Base-by-base conservation (phyloP, 1,284 basidiomycete genomes). In the Apiotrichum porosum region DNA sequence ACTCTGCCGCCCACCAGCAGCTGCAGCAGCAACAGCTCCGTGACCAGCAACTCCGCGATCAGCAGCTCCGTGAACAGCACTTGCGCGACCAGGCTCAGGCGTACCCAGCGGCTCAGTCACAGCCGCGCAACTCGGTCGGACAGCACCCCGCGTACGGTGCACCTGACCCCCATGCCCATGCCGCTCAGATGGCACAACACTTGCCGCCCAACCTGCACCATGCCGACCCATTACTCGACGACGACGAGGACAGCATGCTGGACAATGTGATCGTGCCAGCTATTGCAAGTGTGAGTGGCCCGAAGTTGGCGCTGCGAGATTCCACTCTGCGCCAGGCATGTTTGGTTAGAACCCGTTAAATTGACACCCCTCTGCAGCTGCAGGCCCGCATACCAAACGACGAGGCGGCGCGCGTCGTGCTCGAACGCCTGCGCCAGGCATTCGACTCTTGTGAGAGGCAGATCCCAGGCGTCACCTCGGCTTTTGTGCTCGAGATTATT, bases 231-330 rank as follows among this genome's bases (percentile, higher is more conserved):
- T 62, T 15, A 6, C 52, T 61, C 21, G 63, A 67, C 18, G 86
- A 87, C 41, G 79, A 88, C 36, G 84, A 86, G 12, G 86, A 88
- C 63, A 86, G 86, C 21, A 94, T 97, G 83, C 77, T 95, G 38
- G 89, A 94, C 63, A 89, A 88, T n/a, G 92, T 97, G 28, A 85
- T 95, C 50, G 75, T 94, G 31, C 92, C 92, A 19, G 91, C 90
- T 15, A 85, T 95, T 59, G 86, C 88, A 44, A 92, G 87, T 58
- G 92, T 94, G 61, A 72, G 85, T 78, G 1, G 2, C 18, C 4
- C 14, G 6, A 6, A 23, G 3, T 5, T 6, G n/a, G 6, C 28
- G 47, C 48, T 38, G 45, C n/a, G n/a, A n/a, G n/a, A n/a, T n/a
- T n/a, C n/a, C n/a, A n/a, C n/a, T n/a, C n/a, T n/a, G n/a, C n/a